Conservation (phyloP, 2,329 filamentous ascomycete species). For the Tolypocladium inflatum region DNA sequence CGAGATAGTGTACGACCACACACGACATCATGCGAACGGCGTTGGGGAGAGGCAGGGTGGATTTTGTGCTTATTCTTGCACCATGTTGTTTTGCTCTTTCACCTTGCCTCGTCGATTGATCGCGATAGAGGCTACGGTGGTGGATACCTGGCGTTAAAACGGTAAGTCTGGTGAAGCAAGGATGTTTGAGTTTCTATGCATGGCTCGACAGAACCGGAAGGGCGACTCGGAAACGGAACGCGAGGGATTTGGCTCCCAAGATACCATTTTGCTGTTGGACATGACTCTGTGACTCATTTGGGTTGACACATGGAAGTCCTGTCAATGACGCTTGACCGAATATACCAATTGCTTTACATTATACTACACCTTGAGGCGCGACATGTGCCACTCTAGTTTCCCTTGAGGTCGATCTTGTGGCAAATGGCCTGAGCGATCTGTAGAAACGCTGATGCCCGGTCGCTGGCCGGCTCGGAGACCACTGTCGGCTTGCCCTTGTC, state of each 20-base stretch:
- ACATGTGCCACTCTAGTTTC: background rate
- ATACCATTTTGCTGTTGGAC: slow-evolving; percentile 2
- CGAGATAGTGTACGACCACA: background rate
- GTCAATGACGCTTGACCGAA: background rate
- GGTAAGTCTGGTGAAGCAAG: background rate
- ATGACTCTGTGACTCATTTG: background rate
- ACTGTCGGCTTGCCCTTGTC: slow-evolving; percentile 85
- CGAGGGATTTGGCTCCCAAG: slow-evolving; percentile 1
- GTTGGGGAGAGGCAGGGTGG: background rate
- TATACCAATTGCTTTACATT: background rate
- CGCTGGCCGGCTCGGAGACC: slow-evolving; percentile 71
- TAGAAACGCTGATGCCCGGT: slow-evolving; percentile 62
- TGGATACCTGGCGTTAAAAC: background rate
- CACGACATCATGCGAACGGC: background rate
- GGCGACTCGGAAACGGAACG: background rate
- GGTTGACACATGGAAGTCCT: background rate
- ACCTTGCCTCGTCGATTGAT: background rate
- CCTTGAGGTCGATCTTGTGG: slow-evolving; percentile 28
- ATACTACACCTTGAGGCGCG: background rate
- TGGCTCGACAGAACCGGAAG: background rate
- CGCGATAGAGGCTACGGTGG: background rate
- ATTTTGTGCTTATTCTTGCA: background rate
- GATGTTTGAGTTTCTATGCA: background rate
- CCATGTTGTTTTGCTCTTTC: background rate
- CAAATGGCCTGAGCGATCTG: slow-evolving; percentile 53